Conservation (phyloP, 2,329 filamentous ascomycete genomes). For the Paracamarosporium sp. region DNA sequence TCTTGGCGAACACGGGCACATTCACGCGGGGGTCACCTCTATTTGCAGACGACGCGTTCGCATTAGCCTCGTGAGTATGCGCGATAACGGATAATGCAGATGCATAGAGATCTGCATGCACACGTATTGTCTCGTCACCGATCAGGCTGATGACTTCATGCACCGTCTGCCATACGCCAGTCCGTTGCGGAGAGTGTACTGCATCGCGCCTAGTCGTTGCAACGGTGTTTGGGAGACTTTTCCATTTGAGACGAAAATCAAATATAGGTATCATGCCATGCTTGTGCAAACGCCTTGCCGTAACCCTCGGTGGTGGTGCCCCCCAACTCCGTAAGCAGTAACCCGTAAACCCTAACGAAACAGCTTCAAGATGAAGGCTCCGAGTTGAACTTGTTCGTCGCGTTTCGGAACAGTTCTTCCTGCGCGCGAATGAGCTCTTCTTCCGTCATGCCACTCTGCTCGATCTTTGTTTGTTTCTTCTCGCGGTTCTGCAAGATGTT, state of each 20-base stretch:
- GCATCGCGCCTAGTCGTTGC: background rate
- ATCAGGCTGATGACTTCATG: constrained; percentile 6
- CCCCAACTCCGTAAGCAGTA: constrained; percentile 24
- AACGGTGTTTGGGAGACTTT: background rate
- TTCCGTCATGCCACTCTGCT: constrained; percentile 88
- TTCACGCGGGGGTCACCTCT: background rate
- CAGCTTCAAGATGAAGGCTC: constrained; percentile 47
- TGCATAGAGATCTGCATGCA: background rate
- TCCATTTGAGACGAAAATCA: background rate
- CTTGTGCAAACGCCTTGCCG: constrained; percentile 6
- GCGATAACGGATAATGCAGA: constrained; percentile 2
- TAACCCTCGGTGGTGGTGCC: constrained; percentile 18
- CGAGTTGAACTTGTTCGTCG: constrained; percentile 73
- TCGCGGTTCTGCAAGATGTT: constrained; percentile 73
- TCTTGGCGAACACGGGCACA: background rate
- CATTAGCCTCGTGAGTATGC: background rate
- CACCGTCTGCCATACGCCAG: background rate
- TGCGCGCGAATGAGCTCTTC: constrained; percentile 90
- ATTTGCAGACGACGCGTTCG: background rate
- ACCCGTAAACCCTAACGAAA: constrained; percentile 9
- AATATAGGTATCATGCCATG: constrained; percentile 3
- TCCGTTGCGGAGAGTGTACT: background rate
- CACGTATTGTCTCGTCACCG: background rate
- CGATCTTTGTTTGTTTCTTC: constrained; percentile 97
- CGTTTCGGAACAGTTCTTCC: constrained; percentile 87